These are phyloP conservation scores for Xylaria hypoxylon DNA, from an alignment of 2,329 filamentous ascomycete genomes.

Conservation along the genomic window DNA sequence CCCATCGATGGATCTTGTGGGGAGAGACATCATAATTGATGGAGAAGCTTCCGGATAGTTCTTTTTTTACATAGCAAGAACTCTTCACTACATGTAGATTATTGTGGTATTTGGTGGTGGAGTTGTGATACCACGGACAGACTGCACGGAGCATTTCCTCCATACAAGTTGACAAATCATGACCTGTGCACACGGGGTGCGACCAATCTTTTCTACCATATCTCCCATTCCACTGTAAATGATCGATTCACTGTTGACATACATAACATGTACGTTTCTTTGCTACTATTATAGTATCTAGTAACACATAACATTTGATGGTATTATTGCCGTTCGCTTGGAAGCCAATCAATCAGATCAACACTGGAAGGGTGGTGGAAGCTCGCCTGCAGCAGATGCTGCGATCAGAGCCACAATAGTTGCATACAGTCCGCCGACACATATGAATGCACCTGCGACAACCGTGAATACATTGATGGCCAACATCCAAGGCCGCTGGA, in stretches of 20 bases:
- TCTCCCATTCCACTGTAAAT: background rate
- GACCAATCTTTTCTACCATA: background rate
- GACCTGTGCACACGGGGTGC: background rate
- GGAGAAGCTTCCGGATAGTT: background rate
- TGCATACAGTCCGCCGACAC: conserved; percentile 62
- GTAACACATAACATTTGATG: background rate
- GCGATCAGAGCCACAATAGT: conserved; percentile 53
- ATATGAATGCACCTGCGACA: conserved; percentile 61
- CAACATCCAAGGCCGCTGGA: conserved; percentile 54
- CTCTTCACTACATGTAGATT: background rate
- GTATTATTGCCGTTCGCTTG: background rate
- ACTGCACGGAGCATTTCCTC: conserved; percentile 21
- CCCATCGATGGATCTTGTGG: conserved; percentile 18
- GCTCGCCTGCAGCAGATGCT: conserved; percentile 44
- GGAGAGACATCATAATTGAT: conserved; percentile 5
- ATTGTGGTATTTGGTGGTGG: background rate
- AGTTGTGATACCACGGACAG: too few relatives aligned
- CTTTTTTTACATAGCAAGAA: background rate
- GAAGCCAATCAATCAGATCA: conserved; percentile 21
- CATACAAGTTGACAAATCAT: background rate
- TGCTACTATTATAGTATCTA: background rate
- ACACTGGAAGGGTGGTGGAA: conserved; percentile 47
- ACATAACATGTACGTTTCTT: background rate
- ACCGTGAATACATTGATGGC: conserved; percentile 56
- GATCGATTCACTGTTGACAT: background rate